Evolutionary conservation across 108 stramenopile genomes (phyloP).

Genomic region (Cyclotella cryptica): DNA sequence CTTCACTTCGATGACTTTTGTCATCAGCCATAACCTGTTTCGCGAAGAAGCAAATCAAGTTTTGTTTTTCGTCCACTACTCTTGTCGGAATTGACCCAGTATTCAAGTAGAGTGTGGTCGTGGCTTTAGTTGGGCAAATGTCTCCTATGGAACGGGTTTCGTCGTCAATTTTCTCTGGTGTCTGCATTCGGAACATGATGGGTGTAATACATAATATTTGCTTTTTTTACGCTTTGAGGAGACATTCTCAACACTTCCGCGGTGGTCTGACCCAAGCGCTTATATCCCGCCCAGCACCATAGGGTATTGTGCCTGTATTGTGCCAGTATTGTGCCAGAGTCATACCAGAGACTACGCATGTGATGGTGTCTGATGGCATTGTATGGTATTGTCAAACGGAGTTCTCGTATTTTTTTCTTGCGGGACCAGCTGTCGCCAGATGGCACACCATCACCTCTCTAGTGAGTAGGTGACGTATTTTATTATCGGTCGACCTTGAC

Average conservation of each 20-base stretch:
- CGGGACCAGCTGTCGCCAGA: not conserved
- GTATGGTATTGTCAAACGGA: too few species aligned
- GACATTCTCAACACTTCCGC: too few species aligned
- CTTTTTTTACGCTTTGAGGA: too few species aligned
- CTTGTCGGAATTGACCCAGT: not conserved
- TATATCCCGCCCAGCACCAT: too few species aligned
- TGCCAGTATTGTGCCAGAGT: too few species aligned
- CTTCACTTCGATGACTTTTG: not conserved
- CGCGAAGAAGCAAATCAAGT: constrained; percentile 5
- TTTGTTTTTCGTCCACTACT: not conserved
- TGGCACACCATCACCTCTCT: not conserved
- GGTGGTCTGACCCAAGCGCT: too few species aligned
- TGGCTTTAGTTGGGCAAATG: not conserved
- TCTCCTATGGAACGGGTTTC: not conserved
- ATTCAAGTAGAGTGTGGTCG: not conserved
- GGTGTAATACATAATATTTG: too few species aligned
- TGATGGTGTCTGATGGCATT: too few species aligned
- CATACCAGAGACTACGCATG: too few species aligned
- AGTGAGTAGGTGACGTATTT: not conserved
- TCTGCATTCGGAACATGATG: not conserved
- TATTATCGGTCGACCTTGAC: too few species aligned
- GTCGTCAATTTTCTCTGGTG: not conserved
- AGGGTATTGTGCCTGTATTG: too few species aligned
- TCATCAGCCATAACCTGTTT: not conserved
- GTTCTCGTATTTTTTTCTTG: constrained; percentile 1